phyloP scores from a whole-genome alignment of 1,139 yeast species.

The Suhomyces coccinellae region DNA sequence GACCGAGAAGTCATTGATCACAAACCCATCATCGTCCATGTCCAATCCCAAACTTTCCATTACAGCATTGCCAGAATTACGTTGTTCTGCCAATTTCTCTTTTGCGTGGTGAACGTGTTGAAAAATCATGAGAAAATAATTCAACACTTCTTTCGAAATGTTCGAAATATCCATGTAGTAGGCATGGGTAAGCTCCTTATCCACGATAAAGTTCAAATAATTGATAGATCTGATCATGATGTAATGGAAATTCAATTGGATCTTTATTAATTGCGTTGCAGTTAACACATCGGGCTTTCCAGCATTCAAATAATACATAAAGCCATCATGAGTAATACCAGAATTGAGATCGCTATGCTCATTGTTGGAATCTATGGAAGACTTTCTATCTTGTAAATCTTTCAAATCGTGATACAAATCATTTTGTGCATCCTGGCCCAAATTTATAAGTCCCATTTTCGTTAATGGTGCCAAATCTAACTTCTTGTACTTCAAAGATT shows the following conservation, averaged over 20 bases:
- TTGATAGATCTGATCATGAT: slow-evolving; percentile 46
- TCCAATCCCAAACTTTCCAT: slow-evolving; percentile 24
- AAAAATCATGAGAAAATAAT: slow-evolving; percentile 41
- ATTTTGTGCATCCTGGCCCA: slow-evolving; percentile 25
- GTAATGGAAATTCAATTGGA: slow-evolving; percentile 49
- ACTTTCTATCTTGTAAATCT: slow-evolving; percentile 13
- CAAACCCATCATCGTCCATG: slow-evolving; percentile 49
- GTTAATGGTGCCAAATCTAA: slow-evolving; percentile 35
- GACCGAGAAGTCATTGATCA: slow-evolving; percentile 47
- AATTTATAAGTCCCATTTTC: slow-evolving; percentile 37
- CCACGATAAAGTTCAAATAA: slow-evolving; percentile 48
- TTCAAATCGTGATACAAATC: slow-evolving; percentile 38
- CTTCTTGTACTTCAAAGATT: slow-evolving; percentile 34
- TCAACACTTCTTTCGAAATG: slow-evolving; percentile 42
- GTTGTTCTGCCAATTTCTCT: slow-evolving; percentile 12
- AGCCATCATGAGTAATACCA: slow-evolving; percentile 32
- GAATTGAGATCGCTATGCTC: slow-evolving; percentile 7
- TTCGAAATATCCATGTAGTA: slow-evolving; percentile 39
- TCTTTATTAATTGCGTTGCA: slow-evolving; percentile 42
- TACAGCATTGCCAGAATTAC: slow-evolving; percentile 14
- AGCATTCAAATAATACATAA: slow-evolving; percentile 29
- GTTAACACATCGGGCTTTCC: slow-evolving; percentile 45
- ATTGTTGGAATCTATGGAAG: slow-evolving; percentile 6
- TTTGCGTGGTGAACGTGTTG: slow-evolving; percentile 25
- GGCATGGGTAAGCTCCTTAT: slow-evolving; percentile 41